phyloP scores from a whole-genome alignment of 225 moss, liverwort and hornwort genomes.

The Polytrichum formosum region DNA sequence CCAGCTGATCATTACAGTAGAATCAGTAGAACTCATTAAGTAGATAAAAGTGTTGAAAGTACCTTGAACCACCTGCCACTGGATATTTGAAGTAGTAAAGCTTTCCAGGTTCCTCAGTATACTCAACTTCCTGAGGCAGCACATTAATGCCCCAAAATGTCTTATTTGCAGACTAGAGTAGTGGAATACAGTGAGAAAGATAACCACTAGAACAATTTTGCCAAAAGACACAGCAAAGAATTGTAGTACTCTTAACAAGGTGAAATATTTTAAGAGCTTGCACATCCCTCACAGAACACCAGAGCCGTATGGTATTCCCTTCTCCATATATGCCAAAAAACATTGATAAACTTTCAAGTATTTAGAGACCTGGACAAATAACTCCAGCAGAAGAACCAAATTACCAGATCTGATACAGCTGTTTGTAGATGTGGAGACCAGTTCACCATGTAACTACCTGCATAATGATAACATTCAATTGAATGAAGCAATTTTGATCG shows the following conservation, averaged over 20 bases:
- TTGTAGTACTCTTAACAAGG: no score
- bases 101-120: constrained; percentile 72
- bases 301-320: no score
- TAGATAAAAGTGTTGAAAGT: constrained; percentile 8
- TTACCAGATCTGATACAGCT: constrained; percentile 85
- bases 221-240: no score
- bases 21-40: no score
- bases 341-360: no score
- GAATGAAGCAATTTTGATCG: no score
- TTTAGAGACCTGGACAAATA: no score
- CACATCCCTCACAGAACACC: no score
- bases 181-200: no score
- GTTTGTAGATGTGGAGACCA: constrained; percentile 94
- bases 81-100: constrained; percentile 88
- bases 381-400: not conserved
- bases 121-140: constrained; percentile 72
- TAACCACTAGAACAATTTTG: no score
- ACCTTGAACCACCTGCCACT: constrained; percentile 72
- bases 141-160: not conserved
- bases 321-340: no score
- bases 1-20: not conserved
- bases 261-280: no score
- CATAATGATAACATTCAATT: not conserved
- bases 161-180: not conserved
- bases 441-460: constrained; percentile 95